Conservation (phyloP, 1,139 yeast genomes). For the Protomyces arabidopsidicola region DNA sequence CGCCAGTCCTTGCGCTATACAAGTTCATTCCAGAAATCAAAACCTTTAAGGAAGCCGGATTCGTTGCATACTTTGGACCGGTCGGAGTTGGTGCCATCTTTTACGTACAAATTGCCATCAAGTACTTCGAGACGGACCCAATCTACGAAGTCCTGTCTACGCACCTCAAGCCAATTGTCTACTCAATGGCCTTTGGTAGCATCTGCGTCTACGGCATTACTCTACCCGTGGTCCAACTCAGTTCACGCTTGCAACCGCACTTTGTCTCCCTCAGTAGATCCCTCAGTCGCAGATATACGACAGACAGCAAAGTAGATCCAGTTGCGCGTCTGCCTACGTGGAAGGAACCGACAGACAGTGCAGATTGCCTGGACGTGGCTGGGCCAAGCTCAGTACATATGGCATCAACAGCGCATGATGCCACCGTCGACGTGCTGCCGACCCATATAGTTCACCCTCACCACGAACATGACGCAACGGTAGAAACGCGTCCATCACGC, state of each 20-base stretch:
- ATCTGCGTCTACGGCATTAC: constrained; percentile 39
- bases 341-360: neutral
- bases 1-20: constrained; percentile 40
- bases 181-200: constrained; percentile 37
- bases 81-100: constrained; percentile 46
- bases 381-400: neutral
- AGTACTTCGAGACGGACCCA: constrained; percentile 29
- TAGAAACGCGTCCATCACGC: neutral
- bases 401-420: neutral
- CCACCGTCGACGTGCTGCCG: neutral
- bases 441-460: neutral
- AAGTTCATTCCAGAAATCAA: constrained; percentile 42
- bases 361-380: neutral
- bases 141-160: constrained; percentile 30
- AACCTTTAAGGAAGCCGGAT: constrained; percentile 43
- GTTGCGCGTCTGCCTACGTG: neutral
- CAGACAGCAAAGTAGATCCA: neutral
- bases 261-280: neutral
- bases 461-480: neutral
- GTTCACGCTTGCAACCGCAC: neutral
- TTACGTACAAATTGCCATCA: constrained; percentile 36
- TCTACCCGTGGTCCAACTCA: constrained; percentile 34
- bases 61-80: constrained; percentile 46
- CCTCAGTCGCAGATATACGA: neutral
- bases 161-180: constrained; percentile 36